A percentile compares a stretch with the other conserved stretches of the same genome.
phyloP scores from a whole-genome alignment of 257 asterid genomes.

The Petunia axillaris region DNA sequence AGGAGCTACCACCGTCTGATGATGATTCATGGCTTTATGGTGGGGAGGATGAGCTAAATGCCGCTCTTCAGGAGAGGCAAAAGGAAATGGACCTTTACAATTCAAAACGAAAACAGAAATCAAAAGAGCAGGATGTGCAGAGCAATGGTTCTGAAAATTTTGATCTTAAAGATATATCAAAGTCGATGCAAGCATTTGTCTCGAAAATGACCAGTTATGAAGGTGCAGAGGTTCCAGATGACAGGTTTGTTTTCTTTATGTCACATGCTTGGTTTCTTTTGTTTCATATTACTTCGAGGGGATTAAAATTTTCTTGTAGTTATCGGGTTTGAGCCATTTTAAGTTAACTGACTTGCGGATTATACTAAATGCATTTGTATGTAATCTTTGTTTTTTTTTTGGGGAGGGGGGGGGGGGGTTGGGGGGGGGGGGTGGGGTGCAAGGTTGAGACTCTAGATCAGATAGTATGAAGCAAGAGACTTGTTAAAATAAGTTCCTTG shows the following conservation, averaged over 20 bases:
- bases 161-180: slow-evolving; percentile 78
- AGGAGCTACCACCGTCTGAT: slow-evolving; percentile 79
- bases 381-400: too few species aligned
- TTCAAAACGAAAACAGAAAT: slow-evolving; percentile 61
- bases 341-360: neutral
- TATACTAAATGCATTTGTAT: neutral
- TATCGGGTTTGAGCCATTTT: neutral
- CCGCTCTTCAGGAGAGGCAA: slow-evolving; percentile 86
- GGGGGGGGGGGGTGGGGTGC: neutral
- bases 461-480: slow-evolving; percentile 15
- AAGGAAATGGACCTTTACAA: slow-evolving; percentile 80
- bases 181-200: slow-evolving; percentile 86
- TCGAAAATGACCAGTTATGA: slow-evolving; percentile 70
- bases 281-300: neutral
- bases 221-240: slow-evolving; percentile 90
- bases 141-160: slow-evolving; percentile 47
- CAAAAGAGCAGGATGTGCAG: slow-evolving; percentile 56
- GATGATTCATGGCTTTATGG: slow-evolving; percentile 96
- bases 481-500: neutral
- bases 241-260: slow-evolving; percentile 50
- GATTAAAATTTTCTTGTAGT: neutral
- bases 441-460: neutral
- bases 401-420: too few species aligned
- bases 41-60: slow-evolving; percentile 83
- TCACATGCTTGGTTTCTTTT: neutral